These are phyloP conservation scores for Phytopythium boreale DNA, from an alignment of 352 stramenopile genomes.

Conservation along the genomic window DNA sequence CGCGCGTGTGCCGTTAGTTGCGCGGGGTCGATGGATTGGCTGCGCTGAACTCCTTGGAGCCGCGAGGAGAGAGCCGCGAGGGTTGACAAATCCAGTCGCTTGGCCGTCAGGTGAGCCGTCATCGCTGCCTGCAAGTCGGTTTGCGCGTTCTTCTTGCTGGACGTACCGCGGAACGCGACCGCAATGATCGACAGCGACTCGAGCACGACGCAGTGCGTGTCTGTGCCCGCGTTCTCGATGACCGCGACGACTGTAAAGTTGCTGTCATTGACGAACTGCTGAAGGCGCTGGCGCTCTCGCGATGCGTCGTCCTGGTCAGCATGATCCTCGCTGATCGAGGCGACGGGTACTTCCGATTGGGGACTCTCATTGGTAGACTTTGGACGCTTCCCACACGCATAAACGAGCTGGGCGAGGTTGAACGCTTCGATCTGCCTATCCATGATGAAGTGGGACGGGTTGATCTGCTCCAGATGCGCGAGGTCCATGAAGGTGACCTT, in stretches of 20 bases:
- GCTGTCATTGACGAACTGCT: constrained; percentile 23
- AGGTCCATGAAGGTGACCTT: constrained; percentile 24
- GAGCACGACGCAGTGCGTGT: constrained; percentile 40
- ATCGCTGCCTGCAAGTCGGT: constrained; percentile 39
- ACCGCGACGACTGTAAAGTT: constrained; percentile 26
- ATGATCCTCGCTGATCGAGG: neutral
- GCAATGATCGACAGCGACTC: constrained; percentile 25
- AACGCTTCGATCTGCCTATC: constrained; percentile 38
- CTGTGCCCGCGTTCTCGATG: constrained; percentile 29
- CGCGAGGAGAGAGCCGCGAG: neutral
- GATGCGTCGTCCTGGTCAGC: constrained; percentile 9
- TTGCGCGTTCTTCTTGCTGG: constrained; percentile 38
- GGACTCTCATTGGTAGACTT: neutral
- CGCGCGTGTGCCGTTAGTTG: neutral
- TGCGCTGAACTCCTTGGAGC: too few relatives aligned
- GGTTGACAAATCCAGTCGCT: constrained; percentile 22
- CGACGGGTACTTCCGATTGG: neutral
- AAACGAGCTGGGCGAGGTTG: constrained; percentile 44
- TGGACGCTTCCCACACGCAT: constrained; percentile 27
- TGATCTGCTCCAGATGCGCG: constrained; percentile 14
- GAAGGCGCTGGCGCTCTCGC: constrained; percentile 7
- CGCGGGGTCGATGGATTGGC: neutral
- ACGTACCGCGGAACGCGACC: constrained; percentile 38
- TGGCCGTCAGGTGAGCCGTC: constrained; percentile 23
- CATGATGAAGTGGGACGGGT: constrained; percentile 34